Percentiles rank a stretch among this genome's conserved stretches.
Evolutionary conservation across 495 filamentous ascomycete species (phyloP).

Genomic region (Sphaerosporella brunnea): DNA sequence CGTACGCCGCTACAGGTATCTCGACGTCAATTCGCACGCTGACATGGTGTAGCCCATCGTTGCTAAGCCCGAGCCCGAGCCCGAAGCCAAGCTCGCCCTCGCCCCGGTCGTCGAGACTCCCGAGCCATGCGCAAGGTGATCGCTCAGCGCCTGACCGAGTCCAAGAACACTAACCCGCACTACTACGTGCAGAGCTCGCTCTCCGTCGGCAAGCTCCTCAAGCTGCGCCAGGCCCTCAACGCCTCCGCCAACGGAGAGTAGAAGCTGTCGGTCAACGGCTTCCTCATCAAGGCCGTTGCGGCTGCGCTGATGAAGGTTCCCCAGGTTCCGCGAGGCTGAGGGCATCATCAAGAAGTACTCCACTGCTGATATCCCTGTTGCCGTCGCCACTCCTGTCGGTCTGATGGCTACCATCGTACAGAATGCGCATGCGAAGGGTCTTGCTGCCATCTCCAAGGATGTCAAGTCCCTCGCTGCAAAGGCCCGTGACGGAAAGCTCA

Average conservation of each 20-base stretch:
- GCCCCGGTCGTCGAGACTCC: slow-evolving; percentile 31
- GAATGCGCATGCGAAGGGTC: slow-evolving; percentile 62
- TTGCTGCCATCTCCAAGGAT: slow-evolving; percentile 67
- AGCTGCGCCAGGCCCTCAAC: slow-evolving; percentile 90
- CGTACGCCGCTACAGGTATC: slow-evolving; percentile 40
- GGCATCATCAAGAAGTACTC: slow-evolving; percentile 84
- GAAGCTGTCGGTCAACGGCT: slow-evolving; percentile 98
- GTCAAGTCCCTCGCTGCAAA: slow-evolving; percentile 95
- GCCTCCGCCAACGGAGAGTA: slow-evolving; percentile 72
- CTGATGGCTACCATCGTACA: slow-evolving; percentile 97
- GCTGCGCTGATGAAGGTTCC: slow-evolving; percentile 83
- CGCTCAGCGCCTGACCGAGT: slow-evolving; percentile 75
- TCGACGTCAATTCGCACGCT: too few species aligned
- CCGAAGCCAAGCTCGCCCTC: slow-evolving; percentile 24
- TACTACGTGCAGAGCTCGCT: slow-evolving; percentile 84
- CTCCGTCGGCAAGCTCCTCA: slow-evolving; percentile 83
- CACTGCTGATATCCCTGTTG: slow-evolving; percentile 79
- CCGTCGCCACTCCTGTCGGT: slow-evolving; percentile 81
- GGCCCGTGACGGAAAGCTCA: slow-evolving; percentile 91
- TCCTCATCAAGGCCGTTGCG: slow-evolving; percentile 90
- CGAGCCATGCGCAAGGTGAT: slow-evolving; percentile 93
- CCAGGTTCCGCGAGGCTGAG: slow-evolving; percentile 59
- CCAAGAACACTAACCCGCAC: slow-evolving; percentile 81
- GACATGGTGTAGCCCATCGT: slow-evolving; percentile 77
- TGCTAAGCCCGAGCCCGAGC: slow-evolving; percentile 45